Evolutionary conservation across 805 yeast genomes (phyloP).

Genomic region (Zygosaccharomyces gambellarensis): DNA sequence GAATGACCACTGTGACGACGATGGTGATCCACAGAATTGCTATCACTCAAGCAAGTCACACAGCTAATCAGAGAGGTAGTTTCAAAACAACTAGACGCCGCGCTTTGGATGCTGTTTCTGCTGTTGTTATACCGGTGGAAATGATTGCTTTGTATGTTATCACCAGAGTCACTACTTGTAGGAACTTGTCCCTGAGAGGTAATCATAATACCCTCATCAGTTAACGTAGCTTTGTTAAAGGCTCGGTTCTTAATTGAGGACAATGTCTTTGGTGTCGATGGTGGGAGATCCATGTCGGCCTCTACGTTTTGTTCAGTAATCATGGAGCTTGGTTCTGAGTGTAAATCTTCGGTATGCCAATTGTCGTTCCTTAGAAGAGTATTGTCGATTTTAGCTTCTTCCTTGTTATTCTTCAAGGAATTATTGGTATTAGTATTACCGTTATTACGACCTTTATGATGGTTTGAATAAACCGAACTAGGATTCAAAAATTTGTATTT

Average conservation of each 20-base stretch:
- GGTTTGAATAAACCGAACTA: background rate
- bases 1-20: conserved; percentile 5
- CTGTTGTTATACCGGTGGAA: conserved; percentile 8
- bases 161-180: conserved; percentile 4
- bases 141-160: background rate
- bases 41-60: conserved; percentile 31
- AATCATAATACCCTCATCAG: conserved; percentile 35
- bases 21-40: conserved; percentile 11
- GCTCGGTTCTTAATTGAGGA: conserved; percentile 7
- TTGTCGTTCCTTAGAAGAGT: background rate
- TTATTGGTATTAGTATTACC: no score
- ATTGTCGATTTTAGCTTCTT: background rate
- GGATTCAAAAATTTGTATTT: conserved; percentile 1
- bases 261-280: conserved; percentile 4
- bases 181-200: conserved; percentile 26
- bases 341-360: conserved; percentile 2
- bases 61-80: conserved; percentile 35
- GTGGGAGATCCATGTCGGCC: conserved; percentile 11
- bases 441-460: background rate
- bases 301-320: conserved; percentile 12
- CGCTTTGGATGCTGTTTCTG: conserved; percentile 5
- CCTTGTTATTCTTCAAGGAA: background rate
- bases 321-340: conserved; percentile 8
- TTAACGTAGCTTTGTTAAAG: conserved; percentile 28
- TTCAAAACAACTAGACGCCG: conserved; percentile 20